Evolutionary conservation across 2,329 filamentous ascomycete species (phyloP), one percentile per base, ranked within the genome.

Genomic region (Fusarium bulbicola): DNA sequence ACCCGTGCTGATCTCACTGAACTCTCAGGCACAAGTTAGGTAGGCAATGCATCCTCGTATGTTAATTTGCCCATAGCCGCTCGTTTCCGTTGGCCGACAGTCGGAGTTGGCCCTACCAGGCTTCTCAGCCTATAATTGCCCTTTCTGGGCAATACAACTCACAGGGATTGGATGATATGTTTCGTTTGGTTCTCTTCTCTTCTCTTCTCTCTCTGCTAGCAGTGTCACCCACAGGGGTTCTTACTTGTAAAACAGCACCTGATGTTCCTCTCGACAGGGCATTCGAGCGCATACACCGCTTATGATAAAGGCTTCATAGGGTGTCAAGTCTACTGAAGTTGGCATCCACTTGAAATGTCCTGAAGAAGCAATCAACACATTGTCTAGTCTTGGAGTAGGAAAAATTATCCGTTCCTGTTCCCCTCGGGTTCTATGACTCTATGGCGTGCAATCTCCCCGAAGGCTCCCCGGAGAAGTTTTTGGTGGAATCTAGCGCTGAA

Each of bases 51-150:
- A 40, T 45, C 20, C 66, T 73, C 70, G 70, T 71, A 73, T 42
- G 70, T 73, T 71, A 46, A 43, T 59, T 69, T 45, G 43, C 30
- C 30, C 50, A 69, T 65, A 7, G 43, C 56, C 49, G 66, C 59
- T 69, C 58, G 59, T 63, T 57, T 65, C 71, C 74, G 74, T 75
- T 68, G 74, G 70, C 72, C 75, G 72, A 77, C 72, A 69, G 34
- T 63, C 61, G 73, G 72, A 68, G 46, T 36, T 64, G 56, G 42
- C 34, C 37, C 36, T 49, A 10, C 50, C 32, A 52, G 26, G 37
- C 32, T n/a, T 30, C 34, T 67, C 37, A 54, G 42, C 50, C 63
- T 59, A 68, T 57, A 36, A 59, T 57, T 58, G 26, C 58, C 49
- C 32, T 18, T 73, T 70, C 47, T 54, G 52, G 70, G 61, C 43